Evolutionary conservation across 2,329 filamentous ascomycete species (phyloP).

Genomic region (Botrytis sinoallii): DNA sequence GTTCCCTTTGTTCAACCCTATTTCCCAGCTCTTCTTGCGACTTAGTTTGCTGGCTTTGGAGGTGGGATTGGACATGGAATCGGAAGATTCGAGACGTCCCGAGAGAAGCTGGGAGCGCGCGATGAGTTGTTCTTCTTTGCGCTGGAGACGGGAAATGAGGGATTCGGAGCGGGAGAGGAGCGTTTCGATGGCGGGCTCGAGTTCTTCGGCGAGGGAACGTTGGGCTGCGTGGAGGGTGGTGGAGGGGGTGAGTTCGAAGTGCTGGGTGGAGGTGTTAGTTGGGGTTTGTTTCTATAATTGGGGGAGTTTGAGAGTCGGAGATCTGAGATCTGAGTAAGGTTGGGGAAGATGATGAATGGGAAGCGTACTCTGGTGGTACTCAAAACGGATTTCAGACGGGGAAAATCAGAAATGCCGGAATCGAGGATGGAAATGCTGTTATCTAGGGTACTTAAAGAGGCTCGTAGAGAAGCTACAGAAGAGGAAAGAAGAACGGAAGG

Average conservation of each 20-base stretch:
- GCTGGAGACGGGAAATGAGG: constrained; percentile 63
- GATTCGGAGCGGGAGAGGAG: constrained; percentile 61
- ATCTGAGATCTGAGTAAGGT: background rate
- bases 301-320: background rate
- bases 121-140: constrained; percentile 62
- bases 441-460: constrained; percentile 40
- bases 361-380: constrained; percentile 37
- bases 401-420: constrained; percentile 37
- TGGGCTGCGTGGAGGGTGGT: constrained; percentile 62
- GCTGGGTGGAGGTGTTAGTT: constrained; percentile 44
- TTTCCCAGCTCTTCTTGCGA: constrained; percentile 40
- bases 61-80: constrained; percentile 29
- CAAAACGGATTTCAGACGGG: constrained; percentile 39
- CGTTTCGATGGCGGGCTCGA: constrained; percentile 66
- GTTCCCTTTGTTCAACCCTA: background rate
- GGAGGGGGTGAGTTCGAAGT: constrained; percentile 71
- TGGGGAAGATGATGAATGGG: background rate
- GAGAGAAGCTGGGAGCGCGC: constrained; percentile 66
- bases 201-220: constrained; percentile 62
- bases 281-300: background rate
- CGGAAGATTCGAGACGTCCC: constrained; percentile 49
- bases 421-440: constrained; percentile 41
- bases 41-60: constrained; percentile 26
- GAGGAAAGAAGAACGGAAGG: constrained; percentile 24
- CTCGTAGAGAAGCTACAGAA: constrained; percentile 36